Percentiles rank a stretch among this genome's conserved stretches.
These are phyloP conservation scores for Nothopassalora personata DNA, from an alignment of 2,329 filamentous ascomycete species.

Conservation along the genomic window DNA sequence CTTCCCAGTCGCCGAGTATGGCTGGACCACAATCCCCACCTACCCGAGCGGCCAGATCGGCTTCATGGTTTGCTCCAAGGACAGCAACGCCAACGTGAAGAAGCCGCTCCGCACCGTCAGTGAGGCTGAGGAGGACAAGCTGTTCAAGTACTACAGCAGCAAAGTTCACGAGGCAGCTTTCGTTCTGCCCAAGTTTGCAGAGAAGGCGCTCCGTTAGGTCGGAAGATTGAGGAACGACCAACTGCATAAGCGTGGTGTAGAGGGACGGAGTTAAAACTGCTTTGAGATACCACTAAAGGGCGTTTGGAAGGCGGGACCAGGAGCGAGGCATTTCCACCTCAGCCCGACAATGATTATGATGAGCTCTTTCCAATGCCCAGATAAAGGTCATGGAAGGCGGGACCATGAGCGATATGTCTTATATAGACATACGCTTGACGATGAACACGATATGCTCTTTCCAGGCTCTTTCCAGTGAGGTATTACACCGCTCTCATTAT, in stretches of 20 bases:
- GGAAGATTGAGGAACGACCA: neutral
- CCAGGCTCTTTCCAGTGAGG: neutral
- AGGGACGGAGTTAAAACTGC: slow-evolving; percentile 1
- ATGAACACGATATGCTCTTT: neutral
- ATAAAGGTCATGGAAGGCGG: neutral
- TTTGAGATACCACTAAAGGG: slow-evolving; percentile 8
- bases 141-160: slow-evolving; percentile 95
- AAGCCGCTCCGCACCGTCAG: slow-evolving; percentile 78
- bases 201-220: slow-evolving; percentile 56
- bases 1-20: slow-evolving; percentile 96
- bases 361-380: neutral
- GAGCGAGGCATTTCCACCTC: neutral
- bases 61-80: slow-evolving; percentile 99
- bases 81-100: slow-evolving; percentile 73
- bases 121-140: slow-evolving; percentile 81
- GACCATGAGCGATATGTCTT: neutral
- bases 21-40: slow-evolving; percentile 97
- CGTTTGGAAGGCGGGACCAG: slow-evolving; percentile 4
- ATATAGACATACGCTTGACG: neutral
- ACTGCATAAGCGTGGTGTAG: neutral
- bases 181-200: slow-evolving; percentile 86
- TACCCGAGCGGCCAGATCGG: slow-evolving; percentile 99
- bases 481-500: no score
- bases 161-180: slow-evolving; percentile 95
- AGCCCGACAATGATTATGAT: neutral